Evolutionary conservation across 2,329 filamentous ascomycete genomes (phyloP).

Genomic region (Claviceps fusiformis): DNA sequence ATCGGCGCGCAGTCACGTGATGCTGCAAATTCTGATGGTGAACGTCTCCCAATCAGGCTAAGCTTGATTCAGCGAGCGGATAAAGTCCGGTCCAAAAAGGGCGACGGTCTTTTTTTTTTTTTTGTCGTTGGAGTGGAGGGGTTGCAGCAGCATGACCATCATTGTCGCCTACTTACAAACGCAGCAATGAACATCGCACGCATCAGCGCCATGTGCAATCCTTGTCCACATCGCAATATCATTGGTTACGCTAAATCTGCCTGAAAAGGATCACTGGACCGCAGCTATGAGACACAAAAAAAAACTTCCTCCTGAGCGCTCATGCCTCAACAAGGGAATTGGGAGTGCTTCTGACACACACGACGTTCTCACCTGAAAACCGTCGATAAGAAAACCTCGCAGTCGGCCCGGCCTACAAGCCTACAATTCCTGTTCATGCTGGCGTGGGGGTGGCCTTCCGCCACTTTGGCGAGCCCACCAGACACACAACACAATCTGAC

Average conservation of each 20-base stretch:
- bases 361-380: neutral
- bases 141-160: neutral
- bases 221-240: neutral
- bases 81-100: neutral
- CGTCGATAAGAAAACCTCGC: neutral
- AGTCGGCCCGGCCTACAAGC: constrained; percentile 1
- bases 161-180: neutral
- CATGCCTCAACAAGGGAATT: neutral
- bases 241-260: neutral
- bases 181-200: too few species aligned
- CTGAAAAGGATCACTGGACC: neutral
- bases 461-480: neutral
- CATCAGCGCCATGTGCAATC: neutral
- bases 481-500: neutral
- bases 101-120: too few species aligned
- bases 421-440: neutral
- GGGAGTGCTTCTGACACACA: neutral
- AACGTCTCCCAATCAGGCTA: neutral
- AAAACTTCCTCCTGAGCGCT: neutral
- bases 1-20: constrained; percentile 1
- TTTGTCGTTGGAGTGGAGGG: too few species aligned
- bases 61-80: neutral
- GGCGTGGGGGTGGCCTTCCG: neutral
- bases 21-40: neutral
- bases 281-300: neutral